A percentile compares a stretch with the other conserved stretches of the same genome.
These are phyloP conservation scores for Malassezia brasiliensis DNA, from an alignment of 1,284 basidiomycete species.

Conservation along the genomic window DNA sequence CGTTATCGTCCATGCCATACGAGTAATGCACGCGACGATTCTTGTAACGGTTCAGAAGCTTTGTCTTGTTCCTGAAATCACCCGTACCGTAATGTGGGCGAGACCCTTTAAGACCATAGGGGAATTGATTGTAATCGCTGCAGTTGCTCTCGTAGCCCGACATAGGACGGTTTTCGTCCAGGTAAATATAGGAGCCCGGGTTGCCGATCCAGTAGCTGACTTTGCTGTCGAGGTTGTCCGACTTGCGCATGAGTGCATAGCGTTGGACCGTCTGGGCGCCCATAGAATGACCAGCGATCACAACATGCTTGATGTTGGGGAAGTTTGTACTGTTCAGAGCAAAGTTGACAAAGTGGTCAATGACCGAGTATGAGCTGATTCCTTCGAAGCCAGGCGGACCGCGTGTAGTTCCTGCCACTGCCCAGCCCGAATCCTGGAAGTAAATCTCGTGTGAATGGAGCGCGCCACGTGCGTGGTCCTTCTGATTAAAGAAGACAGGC, in stretches of 20 bases:
- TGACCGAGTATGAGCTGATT: slow-evolving; percentile 27
- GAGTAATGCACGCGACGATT: slow-evolving; percentile 28
- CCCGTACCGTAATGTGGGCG: neutral
- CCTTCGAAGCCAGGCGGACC: slow-evolving; percentile 19
- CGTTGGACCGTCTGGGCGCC: slow-evolving; percentile 31
- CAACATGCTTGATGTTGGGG: slow-evolving; percentile 35
- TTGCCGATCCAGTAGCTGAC: slow-evolving; percentile 24
- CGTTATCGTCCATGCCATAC: slow-evolving; percentile 31
- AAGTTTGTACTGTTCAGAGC: slow-evolving; percentile 28
- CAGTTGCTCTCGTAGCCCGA: slow-evolving; percentile 17
- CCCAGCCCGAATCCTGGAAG: slow-evolving; percentile 34
- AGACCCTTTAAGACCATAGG: slow-evolving; percentile 23
- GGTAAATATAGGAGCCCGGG: slow-evolving; percentile 18
- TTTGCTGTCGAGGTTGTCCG: slow-evolving; percentile 23
- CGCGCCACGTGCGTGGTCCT: slow-evolving; percentile 25
- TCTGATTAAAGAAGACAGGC: slow-evolving; percentile 32
- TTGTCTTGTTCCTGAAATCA: slow-evolving; percentile 10
- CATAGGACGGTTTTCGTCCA: neutral
- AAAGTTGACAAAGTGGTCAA: slow-evolving; percentile 36
- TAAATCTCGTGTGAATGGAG: slow-evolving; percentile 23
- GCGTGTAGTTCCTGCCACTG: slow-evolving; percentile 24
- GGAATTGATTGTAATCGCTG: slow-evolving; percentile 23
- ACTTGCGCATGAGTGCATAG: slow-evolving; percentile 34
- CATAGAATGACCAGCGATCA: slow-evolving; percentile 43
- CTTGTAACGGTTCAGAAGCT: slow-evolving; percentile 24